phyloP scores from a whole-genome alignment of 768 basidiomycete genomes.

The Suillus spraguei region DNA sequence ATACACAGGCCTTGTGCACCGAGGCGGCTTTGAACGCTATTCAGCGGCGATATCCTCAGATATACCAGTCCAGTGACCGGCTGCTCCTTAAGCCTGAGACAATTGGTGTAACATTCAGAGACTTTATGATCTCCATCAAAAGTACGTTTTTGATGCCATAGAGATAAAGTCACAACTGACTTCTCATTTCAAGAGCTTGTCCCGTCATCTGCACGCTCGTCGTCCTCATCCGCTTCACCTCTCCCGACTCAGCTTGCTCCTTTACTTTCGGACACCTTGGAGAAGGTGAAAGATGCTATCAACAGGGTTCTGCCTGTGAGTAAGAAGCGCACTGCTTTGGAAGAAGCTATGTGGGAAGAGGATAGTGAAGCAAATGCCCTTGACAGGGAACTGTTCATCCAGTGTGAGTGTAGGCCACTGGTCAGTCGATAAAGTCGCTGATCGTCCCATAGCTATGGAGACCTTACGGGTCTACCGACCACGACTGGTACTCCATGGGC shows the following conservation, averaged over 20 bases:
- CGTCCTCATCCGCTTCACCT: constrained; percentile 82
- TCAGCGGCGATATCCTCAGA: constrained; percentile 94
- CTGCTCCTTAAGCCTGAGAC: constrained; percentile 83
- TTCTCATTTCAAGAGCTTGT: constrained; percentile 60
- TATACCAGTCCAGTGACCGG: constrained; percentile 90
- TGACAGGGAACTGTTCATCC: constrained; percentile 85
- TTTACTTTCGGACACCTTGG: constrained; percentile 67
- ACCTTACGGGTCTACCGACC: constrained; percentile 90
- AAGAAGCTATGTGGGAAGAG: constrained; percentile 95
- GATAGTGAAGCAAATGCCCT: constrained; percentile 79
- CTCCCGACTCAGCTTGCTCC: constrained; percentile 86
- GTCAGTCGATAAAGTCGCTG: background rate
- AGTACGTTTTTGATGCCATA: constrained; percentile 52
- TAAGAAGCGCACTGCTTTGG: constrained; percentile 82
- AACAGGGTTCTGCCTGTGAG: constrained; percentile 74
- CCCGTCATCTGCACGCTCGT: constrained; percentile 92
- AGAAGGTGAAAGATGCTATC: constrained; percentile 73
- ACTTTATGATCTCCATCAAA: constrained; percentile 97
- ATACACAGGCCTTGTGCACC: constrained; percentile 84
- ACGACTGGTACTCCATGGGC: constrained; percentile 80
- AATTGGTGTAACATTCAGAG: constrained; percentile 81
- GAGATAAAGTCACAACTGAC: too few species aligned
- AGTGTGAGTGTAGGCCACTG: constrained; percentile 54
- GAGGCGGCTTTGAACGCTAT: constrained; percentile 97
- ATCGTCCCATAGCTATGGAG: constrained; percentile 72